Percentiles rank a stretch among this genome's conserved stretches.
These are phyloP conservation scores for Jackrogersella minutella DNA, from an alignment of 495 filamentous ascomycete genomes.

Conservation along the genomic window DNA sequence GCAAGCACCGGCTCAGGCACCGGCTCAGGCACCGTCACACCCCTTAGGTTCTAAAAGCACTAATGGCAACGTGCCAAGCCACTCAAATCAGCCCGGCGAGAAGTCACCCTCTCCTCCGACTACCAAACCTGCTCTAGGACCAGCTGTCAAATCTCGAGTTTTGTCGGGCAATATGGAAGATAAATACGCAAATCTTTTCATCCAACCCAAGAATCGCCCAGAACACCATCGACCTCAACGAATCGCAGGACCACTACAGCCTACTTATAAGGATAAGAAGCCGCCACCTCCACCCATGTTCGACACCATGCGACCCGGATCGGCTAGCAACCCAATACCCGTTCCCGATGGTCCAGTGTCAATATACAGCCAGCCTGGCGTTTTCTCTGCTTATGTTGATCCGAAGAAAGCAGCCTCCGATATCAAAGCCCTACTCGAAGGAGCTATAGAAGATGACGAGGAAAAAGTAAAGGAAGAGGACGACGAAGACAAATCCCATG, in stretches of 20 bases:
- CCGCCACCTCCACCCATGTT: slow-evolving; percentile 49
- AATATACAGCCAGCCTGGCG: slow-evolving; percentile 53
- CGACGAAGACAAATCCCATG: slow-evolving; percentile 52
- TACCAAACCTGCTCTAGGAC: slow-evolving; percentile 5
- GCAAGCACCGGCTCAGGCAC: slow-evolving; percentile 43
- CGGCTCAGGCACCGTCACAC: slow-evolving; percentile 42
- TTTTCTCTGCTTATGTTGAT: slow-evolving; percentile 77
- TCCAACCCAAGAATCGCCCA: slow-evolving; percentile 53
- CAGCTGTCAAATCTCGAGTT: slow-evolving; percentile 37
- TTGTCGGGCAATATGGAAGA: slow-evolving; percentile 41
- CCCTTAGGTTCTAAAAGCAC: slow-evolving; percentile 31
- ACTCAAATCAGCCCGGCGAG: slow-evolving; percentile 13
- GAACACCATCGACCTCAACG: slow-evolving; percentile 58
- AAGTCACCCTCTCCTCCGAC: slow-evolving; percentile 23
- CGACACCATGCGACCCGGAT: slow-evolving; percentile 43
- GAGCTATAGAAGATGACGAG: slow-evolving; percentile 84
- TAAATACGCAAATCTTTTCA: slow-evolving; percentile 53
- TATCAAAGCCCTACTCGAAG: slow-evolving; percentile 86
- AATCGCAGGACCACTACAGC: slow-evolving; percentile 49
- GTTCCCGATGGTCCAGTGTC: slow-evolving; percentile 39
- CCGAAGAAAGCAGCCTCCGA: slow-evolving; percentile 79
- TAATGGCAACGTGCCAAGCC: slow-evolving; percentile 19
- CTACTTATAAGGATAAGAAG: slow-evolving; percentile 47
- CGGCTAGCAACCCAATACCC: slow-evolving; percentile 40
- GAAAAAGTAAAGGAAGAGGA: slow-evolving; percentile 61